phyloP scores from a whole-genome alignment of 352 stramenopile species.

The Phytopythium oedochilum region DNA sequence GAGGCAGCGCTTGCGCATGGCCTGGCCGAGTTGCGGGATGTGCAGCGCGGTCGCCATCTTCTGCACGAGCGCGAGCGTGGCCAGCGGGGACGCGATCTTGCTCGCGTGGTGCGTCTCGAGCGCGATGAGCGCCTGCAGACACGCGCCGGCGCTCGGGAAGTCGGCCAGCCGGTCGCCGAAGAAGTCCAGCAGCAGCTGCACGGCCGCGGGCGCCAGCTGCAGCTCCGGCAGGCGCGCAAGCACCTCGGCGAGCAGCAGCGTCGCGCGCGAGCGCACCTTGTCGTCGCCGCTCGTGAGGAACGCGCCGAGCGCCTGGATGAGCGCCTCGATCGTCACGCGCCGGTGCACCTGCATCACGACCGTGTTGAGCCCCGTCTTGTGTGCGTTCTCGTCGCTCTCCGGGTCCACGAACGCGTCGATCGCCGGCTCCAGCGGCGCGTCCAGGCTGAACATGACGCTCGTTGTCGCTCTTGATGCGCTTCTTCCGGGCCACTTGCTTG shows the following conservation, averaged over 20 bases:
- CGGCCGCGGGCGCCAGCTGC: conserved; percentile 58
- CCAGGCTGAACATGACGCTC: conserved; percentile 87
- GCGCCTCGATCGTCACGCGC: conserved; percentile 64
- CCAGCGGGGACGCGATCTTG: conserved; percentile 43
- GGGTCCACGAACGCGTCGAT: conserved; percentile 86
- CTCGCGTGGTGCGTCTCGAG: conserved; percentile 63
- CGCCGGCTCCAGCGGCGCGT: conserved; percentile 75
- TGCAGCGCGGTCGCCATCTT: conserved; percentile 64
- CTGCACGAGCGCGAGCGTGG: conserved; percentile 53
- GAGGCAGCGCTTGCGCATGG: conserved; percentile 86
- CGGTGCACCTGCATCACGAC: conserved; percentile 86
- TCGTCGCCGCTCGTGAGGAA: conserved; percentile 73
- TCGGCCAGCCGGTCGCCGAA: conserved; percentile 83
- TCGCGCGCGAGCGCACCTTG: conserved; percentile 75
- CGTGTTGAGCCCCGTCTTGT: conserved; percentile 88
- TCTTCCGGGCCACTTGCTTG: too few relatives aligned
- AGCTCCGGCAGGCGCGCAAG: conserved; percentile 85
- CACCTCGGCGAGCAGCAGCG: conserved; percentile 84
- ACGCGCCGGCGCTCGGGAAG: conserved; percentile 76
- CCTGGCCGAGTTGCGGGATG: conserved; percentile 77
- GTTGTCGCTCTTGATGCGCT: neutral
- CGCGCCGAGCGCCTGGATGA: conserved; percentile 73
- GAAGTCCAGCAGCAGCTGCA: conserved; percentile 77
- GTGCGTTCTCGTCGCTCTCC: conserved; percentile 73
- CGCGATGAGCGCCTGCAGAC: conserved; percentile 69